Base-by-base conservation (phyloP, 169 alveolate genomes). In the Plasmodium adleri region DNA sequence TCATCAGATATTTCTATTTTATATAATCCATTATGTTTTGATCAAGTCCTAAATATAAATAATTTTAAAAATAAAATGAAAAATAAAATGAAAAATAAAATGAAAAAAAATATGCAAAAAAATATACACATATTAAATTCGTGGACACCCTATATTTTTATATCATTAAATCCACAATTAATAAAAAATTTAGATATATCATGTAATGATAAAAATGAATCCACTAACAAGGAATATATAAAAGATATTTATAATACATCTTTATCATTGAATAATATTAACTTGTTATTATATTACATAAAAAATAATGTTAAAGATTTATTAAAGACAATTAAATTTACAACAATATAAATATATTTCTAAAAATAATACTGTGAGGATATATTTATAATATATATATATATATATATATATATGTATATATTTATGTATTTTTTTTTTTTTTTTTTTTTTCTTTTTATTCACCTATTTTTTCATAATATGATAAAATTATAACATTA, bases 1-100 rank as follows among this genome's bases (percentile, higher is more conserved):
- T 49, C 74, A 2, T 76, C 76, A 12, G 70, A 76, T 13, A 76
- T 76, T 13, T 47, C 68, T 10, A 17, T 76, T 20, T 17, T 76
- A 20, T 76, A 76, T 49, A 76, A 76, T 22, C 88, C 88, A 15
- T 39, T 76, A 32, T 76, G 88, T 39, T 76, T 76, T 49, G 62
- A 49, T 43, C 70, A 76, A 4, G 22, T 63, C 1, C 0, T 64
- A 32, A 68, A 63, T 67, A 15, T 63, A 15, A 47, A 45, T 1
- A 63, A 17, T 9, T 76, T 76, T 67, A 47, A 74, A 3, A 76
- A 76, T n/a, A 76, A 63, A 47, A 63, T 75, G 1, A 75, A 75
- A 39, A 45, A 52, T 10, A 75, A 49, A 47, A 63, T 75, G 1
- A 75, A 75, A 39, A 45, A 52, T 10, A 75, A 49, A 15, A 39